These are phyloP conservation scores for Mucor racemosus DNA, from an alignment of 371 early-diverging fungal genomes.

Conservation along the genomic window DNA sequence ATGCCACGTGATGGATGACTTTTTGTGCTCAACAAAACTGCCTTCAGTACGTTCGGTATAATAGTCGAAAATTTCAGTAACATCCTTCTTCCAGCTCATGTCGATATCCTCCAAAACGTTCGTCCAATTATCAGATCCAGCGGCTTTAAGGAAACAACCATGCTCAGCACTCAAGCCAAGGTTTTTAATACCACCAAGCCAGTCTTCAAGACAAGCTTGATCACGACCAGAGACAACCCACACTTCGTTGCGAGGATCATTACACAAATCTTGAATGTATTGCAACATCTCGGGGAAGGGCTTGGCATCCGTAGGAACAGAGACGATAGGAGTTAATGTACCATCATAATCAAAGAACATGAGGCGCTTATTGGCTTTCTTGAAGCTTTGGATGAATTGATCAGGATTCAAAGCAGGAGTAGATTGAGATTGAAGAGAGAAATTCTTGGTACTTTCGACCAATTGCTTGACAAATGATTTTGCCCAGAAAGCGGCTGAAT, in stretches of 20 bases:
- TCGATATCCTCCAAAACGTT: slow-evolving; percentile 80
- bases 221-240: slow-evolving; percentile 93
- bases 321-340: slow-evolving; percentile 72
- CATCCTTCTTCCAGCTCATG: slow-evolving; percentile 86
- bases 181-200: slow-evolving; percentile 80
- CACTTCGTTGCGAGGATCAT: slow-evolving; percentile 83
- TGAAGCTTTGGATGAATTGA: slow-evolving; percentile 47
- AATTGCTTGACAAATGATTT: slow-evolving; percentile 72
- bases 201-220: slow-evolving; percentile 78
- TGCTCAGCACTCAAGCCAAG: slow-evolving; percentile 82
- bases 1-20: slow-evolving; percentile 89
- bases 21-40: slow-evolving; percentile 83
- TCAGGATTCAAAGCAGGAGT: slow-evolving; percentile 68
- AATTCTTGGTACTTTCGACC: slow-evolving; percentile 39
- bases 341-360: slow-evolving; percentile 92
- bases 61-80: slow-evolving; percentile 83
- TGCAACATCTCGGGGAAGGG: slow-evolving; percentile 46
- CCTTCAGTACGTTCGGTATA: slow-evolving; percentile 92
- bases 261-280: slow-evolving; percentile 56
- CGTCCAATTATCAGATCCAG: slow-evolving; percentile 61
- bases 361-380: slow-evolving; percentile 62
- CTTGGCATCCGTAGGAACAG: slow-evolving; percentile 53
- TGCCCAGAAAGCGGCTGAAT: slow-evolving; percentile 95
- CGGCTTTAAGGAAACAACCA: slow-evolving; percentile 62
- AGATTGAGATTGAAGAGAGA: slow-evolving; percentile 55